Evolutionary conservation across 2,329 filamentous ascomycete genomes (phyloP).

Genomic region (Penicillium sp.): DNA sequence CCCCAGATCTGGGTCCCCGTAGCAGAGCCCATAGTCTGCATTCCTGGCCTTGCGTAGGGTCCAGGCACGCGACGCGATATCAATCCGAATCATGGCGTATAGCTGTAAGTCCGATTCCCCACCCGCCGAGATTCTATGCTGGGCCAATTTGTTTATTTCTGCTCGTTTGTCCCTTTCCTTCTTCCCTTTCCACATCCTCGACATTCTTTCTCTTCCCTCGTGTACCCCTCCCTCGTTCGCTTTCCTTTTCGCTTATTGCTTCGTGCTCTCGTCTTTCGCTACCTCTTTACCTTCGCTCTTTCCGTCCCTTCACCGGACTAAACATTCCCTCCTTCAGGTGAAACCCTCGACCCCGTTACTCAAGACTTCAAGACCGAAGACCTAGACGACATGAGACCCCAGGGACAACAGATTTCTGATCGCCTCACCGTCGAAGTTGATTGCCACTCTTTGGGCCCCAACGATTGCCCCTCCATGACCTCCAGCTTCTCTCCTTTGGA

Average conservation of each 20-base stretch:
- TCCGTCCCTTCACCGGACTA: constrained; percentile 10
- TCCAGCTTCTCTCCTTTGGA: constrained; percentile 42
- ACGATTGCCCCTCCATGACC: constrained; percentile 41
- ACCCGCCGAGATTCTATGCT: constrained; percentile 28
- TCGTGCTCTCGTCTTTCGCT: constrained; percentile 13
- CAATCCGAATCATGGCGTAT: constrained; percentile 36
- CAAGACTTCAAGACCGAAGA: constrained; percentile 30
- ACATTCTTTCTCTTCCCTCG: constrained; percentile 26
- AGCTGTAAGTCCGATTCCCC: constrained; percentile 38
- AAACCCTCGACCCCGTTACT: constrained; percentile 26
- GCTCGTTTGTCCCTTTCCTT: constrained; percentile 34
- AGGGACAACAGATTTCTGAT: constrained; percentile 36
- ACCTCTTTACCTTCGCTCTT: constrained; percentile 10
- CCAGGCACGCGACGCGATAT: constrained; percentile 39
- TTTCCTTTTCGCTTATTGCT: constrained; percentile 13
- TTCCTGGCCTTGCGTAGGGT: constrained; percentile 42
- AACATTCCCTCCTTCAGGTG: constrained; percentile 26
- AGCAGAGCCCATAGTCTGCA: constrained; percentile 41
- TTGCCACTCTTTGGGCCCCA: constrained; percentile 38
- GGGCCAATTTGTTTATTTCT: constrained; percentile 42
- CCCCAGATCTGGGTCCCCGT: constrained; percentile 19
- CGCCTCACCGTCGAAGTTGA: constrained; percentile 40
- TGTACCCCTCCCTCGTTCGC: constrained; percentile 10
- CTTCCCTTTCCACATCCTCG: constrained; percentile 18
- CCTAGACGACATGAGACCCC: constrained; percentile 39